Conservation (phyloP, 2,329 filamentous ascomycete genomes). For the Rutstroemia sp. region DNA sequence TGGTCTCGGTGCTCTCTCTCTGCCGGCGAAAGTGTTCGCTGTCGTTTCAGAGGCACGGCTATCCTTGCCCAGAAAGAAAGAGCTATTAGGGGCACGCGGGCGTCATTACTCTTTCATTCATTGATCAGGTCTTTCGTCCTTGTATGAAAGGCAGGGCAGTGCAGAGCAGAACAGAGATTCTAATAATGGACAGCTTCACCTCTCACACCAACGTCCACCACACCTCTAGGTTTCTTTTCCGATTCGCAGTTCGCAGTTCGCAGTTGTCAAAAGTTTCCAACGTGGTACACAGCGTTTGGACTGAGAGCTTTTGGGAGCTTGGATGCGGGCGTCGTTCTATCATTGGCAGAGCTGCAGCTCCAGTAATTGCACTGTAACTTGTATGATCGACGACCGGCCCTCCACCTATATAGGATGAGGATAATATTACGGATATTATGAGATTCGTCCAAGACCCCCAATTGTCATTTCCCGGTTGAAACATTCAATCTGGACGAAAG, state of each 20-base stretch:
- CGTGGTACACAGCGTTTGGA: background rate
- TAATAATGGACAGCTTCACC: too few relatives aligned
- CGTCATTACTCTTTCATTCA: too few relatives aligned
- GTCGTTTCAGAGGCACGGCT: background rate
- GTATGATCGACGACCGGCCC: slow-evolving; percentile 5
- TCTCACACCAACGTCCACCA: too few relatives aligned
- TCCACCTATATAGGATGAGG: background rate
- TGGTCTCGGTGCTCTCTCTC: background rate
- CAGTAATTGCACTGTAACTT: background rate
- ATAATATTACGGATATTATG: background rate
- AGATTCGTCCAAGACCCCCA: background rate
- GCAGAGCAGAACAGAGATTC: too few relatives aligned
- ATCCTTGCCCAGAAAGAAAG: background rate
- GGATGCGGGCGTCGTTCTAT: too few relatives aligned
- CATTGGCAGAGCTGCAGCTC: too few relatives aligned
- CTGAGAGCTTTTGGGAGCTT: background rate
- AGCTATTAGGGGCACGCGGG: too few relatives aligned
- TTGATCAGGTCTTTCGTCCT: too few relatives aligned
- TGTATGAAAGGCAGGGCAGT: too few relatives aligned
- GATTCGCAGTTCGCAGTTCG: too few relatives aligned
- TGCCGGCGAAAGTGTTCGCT: background rate
- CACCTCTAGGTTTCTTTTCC: too few relatives aligned
- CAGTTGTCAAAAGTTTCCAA: background rate
- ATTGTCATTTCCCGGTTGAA: slow-evolving; percentile 3
- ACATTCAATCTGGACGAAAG: slow-evolving; percentile 2